Conservation (phyloP, 31 red algal species). For the Bonnemaisonia californica region DNA sequence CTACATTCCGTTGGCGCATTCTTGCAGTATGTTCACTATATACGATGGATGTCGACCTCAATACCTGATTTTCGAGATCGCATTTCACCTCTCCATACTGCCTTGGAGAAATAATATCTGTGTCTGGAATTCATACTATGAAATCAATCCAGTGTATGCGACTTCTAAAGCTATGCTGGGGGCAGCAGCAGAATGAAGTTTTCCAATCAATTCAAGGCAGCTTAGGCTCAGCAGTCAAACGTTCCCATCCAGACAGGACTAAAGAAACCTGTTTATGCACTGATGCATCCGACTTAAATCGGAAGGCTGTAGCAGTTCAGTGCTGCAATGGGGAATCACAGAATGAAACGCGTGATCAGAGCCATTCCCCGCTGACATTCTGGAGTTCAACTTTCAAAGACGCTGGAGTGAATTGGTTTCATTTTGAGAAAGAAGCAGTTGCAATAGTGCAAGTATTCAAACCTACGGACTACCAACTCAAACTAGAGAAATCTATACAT, state of each 20-base stretch:
- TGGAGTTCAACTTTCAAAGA: constrained; percentile 3
- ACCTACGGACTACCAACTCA: neutral
- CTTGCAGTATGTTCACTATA: neutral
- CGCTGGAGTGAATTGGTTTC: neutral
- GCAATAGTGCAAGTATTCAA: constrained; percentile 29
- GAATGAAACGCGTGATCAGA: neutral
- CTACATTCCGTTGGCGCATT: neutral
- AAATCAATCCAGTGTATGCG: neutral
- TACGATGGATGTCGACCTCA: neutral
- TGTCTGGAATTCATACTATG: neutral
- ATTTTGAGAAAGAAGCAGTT: constrained; percentile 4
- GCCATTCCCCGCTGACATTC: constrained; percentile 8
- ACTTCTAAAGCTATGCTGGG: neutral
- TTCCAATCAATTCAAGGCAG: neutral
- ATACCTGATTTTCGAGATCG: neutral
- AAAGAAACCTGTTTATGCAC: neutral
- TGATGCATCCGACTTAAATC: neutral
- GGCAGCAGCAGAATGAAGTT: neutral
- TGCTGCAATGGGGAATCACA: neutral
- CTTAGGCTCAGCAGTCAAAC: neutral
- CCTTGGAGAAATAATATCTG: neutral
- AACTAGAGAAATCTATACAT: neutral
- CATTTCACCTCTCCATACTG: neutral
- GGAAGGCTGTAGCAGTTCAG: neutral
- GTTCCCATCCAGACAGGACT: neutral